Conservation (phyloP, 805 yeast species). For the Candida vaughaniae region DNA sequence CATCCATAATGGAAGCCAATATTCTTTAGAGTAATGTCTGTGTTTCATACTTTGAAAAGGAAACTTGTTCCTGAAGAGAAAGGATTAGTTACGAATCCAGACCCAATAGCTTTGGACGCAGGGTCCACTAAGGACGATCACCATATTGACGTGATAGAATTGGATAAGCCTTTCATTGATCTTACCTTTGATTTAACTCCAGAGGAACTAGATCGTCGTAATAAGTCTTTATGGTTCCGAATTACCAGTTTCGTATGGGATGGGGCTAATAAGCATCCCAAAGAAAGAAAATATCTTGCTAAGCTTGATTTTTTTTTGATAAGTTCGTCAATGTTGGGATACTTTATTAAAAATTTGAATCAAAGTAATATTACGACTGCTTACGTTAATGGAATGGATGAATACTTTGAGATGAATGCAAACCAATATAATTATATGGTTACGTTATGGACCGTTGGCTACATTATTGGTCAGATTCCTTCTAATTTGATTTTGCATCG, state of each 20-base stretch:
- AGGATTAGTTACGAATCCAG: too few relatives aligned
- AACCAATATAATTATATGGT: constrained; percentile 46
- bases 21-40: too few relatives aligned
- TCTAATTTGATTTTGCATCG: constrained; percentile 38
- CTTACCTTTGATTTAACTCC: constrained; percentile 1
- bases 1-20: too few relatives aligned
- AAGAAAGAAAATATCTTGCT: constrained; percentile 30
- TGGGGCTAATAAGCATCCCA: constrained; percentile 36
- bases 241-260: constrained; percentile 34
- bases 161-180: constrained; percentile 4
- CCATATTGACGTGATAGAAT: neutral
- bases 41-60: too few relatives aligned
- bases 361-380: constrained; percentile 45
- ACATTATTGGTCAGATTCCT: constrained; percentile 52
- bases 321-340: constrained; percentile 55
- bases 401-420: constrained; percentile 39
- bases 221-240: neutral
- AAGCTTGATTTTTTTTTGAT: constrained; percentile 47
- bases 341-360: constrained; percentile 45
- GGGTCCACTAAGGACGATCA: constrained; percentile 1
- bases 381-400: constrained; percentile 48
- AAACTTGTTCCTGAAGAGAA: too few relatives aligned
- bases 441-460: constrained; percentile 52
- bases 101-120: too few relatives aligned
- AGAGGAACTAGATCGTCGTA: constrained; percentile 1